Evolutionary conservation across 202 grass and related monocot genomes (phyloP).

Genomic region (Zoysia matrella): DNA sequence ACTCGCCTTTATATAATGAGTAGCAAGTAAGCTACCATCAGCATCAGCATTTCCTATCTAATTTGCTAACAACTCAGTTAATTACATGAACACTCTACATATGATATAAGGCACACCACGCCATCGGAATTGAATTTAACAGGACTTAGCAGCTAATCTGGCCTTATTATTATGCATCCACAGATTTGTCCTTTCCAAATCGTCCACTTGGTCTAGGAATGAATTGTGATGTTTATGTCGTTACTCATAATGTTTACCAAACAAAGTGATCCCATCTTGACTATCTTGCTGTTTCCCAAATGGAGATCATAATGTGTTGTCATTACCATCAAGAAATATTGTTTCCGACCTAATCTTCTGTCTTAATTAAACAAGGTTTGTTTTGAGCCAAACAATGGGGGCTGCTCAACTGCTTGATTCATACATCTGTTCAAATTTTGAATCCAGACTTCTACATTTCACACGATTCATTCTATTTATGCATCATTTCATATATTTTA

Average conservation of each 20-base stretch:
- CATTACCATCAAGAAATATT: conserved; percentile 35
- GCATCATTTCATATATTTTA: not conserved
- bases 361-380: conserved; percentile 6
- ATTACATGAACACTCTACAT: conserved; percentile 16
- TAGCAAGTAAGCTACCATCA: conserved; percentile 53
- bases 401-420: conserved; percentile 30
- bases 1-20: conserved; percentile 32
- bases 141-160: conserved; percentile 44
- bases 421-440: conserved; percentile 35
- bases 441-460: conserved; percentile 11
- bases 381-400: conserved; percentile 1
- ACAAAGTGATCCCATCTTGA: conserved; percentile 44
- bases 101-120: conserved; percentile 35
- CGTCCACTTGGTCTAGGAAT: conserved; percentile 12
- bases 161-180: conserved; percentile 34
- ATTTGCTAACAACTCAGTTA: conserved; percentile 54
- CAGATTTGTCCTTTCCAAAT: conserved; percentile 39
- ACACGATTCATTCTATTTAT: not conserved
- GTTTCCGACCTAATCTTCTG: not conserved
- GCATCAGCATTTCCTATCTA: conserved; percentile 50
- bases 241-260: conserved; percentile 39
- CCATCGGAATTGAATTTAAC: conserved; percentile 26
- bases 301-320: conserved; percentile 32
- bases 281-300: conserved; percentile 40
- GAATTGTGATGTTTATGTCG: conserved; percentile 8